These are phyloP conservation scores for Akanthomyces lecanii DNA, from an alignment of 2,329 filamentous ascomycete species.

Conservation along the genomic window DNA sequence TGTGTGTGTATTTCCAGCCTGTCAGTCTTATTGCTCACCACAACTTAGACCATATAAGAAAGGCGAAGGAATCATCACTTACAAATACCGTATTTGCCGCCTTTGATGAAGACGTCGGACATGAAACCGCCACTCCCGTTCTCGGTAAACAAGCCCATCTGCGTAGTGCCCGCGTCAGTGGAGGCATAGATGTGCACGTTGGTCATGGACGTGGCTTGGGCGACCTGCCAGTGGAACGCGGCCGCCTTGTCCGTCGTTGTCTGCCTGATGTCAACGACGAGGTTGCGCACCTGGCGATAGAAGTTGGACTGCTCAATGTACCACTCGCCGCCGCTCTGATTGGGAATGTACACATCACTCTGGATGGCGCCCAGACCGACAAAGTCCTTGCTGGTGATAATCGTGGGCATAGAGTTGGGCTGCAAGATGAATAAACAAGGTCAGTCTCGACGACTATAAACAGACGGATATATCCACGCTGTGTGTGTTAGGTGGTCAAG, in stretches of 20 bases:
- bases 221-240: conserved; percentile 5
- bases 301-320: conserved; percentile 15
- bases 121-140: conserved; percentile 9
- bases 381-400: neutral
- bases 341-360: conserved; percentile 13
- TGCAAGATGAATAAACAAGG: neutral
- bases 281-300: conserved; percentile 17
- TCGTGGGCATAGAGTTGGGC: neutral
- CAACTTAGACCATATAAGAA: too few species aligned
- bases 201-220: neutral
- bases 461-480: too few species aligned
- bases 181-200: conserved; percentile 11
- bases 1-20: too few species aligned
- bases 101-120: conserved; percentile 1
- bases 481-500: neutral
- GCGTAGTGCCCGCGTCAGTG: neutral
- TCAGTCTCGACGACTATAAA: too few species aligned
- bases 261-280: conserved; percentile 14
- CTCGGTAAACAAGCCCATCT: conserved; percentile 3
- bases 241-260: neutral
- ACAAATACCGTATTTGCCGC: conserved; percentile 7
- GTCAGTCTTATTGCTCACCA: too few species aligned
- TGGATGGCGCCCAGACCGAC: neutral
- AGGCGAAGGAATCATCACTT: neutral
- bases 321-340: conserved; percentile 7